A percentile compares a stretch with the other conserved stretches of the same genome.
These are phyloP conservation scores for Alternaria ethzedia DNA, from an alignment of 2,329 filamentous ascomycete species.

Conservation along the genomic window DNA sequence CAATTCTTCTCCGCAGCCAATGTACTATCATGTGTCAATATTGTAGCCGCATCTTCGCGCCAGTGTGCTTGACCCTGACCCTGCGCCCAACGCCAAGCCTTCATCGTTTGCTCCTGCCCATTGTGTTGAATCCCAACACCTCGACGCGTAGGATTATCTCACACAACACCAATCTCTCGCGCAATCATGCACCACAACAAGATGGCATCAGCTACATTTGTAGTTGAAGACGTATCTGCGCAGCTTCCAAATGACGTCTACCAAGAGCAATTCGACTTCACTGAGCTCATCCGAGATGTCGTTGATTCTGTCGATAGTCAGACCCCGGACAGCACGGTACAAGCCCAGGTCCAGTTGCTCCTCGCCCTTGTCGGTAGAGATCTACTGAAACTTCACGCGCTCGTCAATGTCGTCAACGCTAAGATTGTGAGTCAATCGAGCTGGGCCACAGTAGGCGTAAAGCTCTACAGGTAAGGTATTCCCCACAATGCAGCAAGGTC, in stretches of 20 bases:
- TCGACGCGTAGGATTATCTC: background rate
- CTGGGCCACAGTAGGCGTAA: background rate
- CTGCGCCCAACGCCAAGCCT: background rate
- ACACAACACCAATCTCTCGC: background rate
- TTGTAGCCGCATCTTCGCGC: background rate
- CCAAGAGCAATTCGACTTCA: background rate
- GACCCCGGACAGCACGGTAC: background rate
- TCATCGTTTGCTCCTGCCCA: background rate
- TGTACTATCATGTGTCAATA: background rate
- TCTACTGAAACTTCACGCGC: background rate
- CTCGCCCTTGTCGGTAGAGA: background rate
- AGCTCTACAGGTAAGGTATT: background rate
- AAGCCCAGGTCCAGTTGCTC: background rate
- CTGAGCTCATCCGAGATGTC: background rate
- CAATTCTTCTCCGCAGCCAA: background rate
- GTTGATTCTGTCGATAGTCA: background rate
- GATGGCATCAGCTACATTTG: background rate
- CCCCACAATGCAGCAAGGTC: fast-evolving
- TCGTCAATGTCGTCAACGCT: background rate
- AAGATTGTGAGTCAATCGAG: background rate
- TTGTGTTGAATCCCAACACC: background rate
- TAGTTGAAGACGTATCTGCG: background rate
- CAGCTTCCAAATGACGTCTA: background rate
- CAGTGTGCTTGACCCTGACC: background rate
- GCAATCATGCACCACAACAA: too few relatives aligned